Conservation (phyloP, 2,329 filamentous ascomycete genomes). For the Chaetomiaceae sp. region DNA sequence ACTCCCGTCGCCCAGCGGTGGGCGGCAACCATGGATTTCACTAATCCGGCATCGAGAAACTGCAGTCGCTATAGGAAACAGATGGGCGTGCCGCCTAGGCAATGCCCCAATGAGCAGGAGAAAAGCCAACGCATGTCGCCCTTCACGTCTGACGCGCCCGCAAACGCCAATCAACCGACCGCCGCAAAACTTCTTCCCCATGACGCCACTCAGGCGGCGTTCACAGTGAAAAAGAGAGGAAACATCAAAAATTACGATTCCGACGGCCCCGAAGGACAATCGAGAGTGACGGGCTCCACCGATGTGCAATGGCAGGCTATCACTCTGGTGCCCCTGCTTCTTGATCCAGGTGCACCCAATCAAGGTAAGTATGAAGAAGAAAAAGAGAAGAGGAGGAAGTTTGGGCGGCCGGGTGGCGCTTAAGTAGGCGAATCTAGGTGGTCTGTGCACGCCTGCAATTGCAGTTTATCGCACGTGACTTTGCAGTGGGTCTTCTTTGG, state of each 20-base stretch:
- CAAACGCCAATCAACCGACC: neutral
- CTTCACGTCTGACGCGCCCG: too few species aligned
- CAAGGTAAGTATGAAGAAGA: conserved; percentile 19
- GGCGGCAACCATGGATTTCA: too few species aligned
- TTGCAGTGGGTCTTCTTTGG: neutral
- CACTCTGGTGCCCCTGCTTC: neutral
- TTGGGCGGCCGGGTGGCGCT: neutral
- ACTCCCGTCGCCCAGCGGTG: too few species aligned
- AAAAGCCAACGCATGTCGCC: too few species aligned
- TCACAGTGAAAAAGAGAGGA: conserved; percentile 6
- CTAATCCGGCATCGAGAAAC: too few species aligned
- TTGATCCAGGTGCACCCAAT: conserved; percentile 12
- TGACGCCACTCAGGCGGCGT: conserved; percentile 3
- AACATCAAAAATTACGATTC: conserved; percentile 14
- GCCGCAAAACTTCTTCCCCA: conserved; percentile 6
- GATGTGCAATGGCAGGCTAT: conserved; percentile 16
- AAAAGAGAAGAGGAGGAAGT: conserved; percentile 8
- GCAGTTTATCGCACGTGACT: conserved; percentile 6
- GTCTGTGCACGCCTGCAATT: conserved; percentile 12
- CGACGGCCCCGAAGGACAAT: conserved; percentile 10
- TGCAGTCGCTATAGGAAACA: too few species aligned
- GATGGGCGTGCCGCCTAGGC: too few species aligned
- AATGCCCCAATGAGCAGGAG: too few species aligned
- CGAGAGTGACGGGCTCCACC: conserved; percentile 6
- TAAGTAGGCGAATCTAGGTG: conserved; percentile 3